Base-by-base conservation (phyloP, 495 filamentous ascomycete species). In the Oidiodendron maius region DNA sequence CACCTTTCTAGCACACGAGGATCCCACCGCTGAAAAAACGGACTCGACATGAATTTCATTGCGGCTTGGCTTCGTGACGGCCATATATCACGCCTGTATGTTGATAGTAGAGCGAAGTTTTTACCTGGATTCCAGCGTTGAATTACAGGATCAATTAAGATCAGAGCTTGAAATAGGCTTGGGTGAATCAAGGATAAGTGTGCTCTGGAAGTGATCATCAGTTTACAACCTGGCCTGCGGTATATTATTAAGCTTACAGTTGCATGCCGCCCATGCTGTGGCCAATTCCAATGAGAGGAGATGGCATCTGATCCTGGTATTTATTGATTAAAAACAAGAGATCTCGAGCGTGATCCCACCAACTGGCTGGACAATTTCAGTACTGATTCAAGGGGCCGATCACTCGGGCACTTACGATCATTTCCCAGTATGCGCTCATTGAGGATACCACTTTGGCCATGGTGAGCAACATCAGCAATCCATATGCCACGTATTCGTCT, bases 291-390 rank as follows among this genome's bases (percentile, higher is more conserved):
- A 96, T 65, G 15, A 95, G 65, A 4, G 91, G 91, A 4, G 85
- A 86, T 3, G 84, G 80, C 86, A 96, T 91, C 47, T 86, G 66
- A 9, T 71, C 65, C 23, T 86, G 84, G 66, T 94, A 89, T 32
- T 77, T 70, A 65, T 95, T 95, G 64, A 91, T 74, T 56, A 94
- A 72, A 53, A 86, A 76, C 16, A 91, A 73, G 12, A 95, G 75
- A 63, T 96, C 91, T 44, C 91, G 76, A 13, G 87, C 65, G 64
- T 93, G 81, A 66, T 96, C 91, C 41, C 81, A 72, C 91, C 91
- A 96, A 26, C 22, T 26, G n/a, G 40, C 40, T 37, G 40, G n/a
- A 15, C 4, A 37, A 5, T 10, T 4, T 44, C 16, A 26, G 24
- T 20, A 15, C 13, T 4, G 17, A 9, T 15, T 13, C 30, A 24